Evolutionary conservation across 768 basidiomycete genomes (phyloP).

Genomic region (Suillus bovinus): DNA sequence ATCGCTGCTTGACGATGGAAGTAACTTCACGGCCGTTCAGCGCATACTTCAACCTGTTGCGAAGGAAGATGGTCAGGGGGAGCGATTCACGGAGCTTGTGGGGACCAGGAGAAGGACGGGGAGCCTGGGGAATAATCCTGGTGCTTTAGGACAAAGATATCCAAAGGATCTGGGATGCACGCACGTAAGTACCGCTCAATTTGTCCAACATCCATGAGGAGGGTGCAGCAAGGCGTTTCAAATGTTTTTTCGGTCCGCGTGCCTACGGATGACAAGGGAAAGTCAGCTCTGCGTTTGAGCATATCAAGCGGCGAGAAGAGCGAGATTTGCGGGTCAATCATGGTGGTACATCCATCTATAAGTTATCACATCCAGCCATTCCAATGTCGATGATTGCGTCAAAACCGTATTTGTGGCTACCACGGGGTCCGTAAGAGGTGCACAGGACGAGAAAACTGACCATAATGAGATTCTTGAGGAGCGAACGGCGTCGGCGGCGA

Average conservation of each 20-base stretch:
- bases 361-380: constrained; percentile 29
- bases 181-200: constrained; percentile 90
- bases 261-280: constrained; percentile 50
- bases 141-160: background rate
- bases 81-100: constrained; percentile 99
- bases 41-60: constrained; percentile 99
- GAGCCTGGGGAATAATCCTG: constrained; percentile 55
- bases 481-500: constrained; percentile 18
- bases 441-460: constrained; percentile 25
- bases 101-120: constrained; percentile 96
- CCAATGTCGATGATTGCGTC: constrained; percentile 5
- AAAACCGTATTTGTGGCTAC: background rate
- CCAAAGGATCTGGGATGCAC: constrained; percentile 28
- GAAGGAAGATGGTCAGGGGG: constrained; percentile 95
- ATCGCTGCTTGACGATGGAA: constrained; percentile 90
- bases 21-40: constrained; percentile 96
- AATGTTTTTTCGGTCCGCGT: constrained; percentile 98
- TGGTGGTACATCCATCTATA: constrained; percentile 21
- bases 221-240: constrained; percentile 96
- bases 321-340: background rate
- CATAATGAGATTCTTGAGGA: constrained; percentile 34
- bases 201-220: constrained; percentile 99
- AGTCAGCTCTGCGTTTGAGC: constrained; percentile 18
- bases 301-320: constrained; percentile 4
- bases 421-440: background rate